Base-by-base conservation (phyloP, 2,329 filamentous ascomycete genomes). In the Fusarium luffae region DNA sequence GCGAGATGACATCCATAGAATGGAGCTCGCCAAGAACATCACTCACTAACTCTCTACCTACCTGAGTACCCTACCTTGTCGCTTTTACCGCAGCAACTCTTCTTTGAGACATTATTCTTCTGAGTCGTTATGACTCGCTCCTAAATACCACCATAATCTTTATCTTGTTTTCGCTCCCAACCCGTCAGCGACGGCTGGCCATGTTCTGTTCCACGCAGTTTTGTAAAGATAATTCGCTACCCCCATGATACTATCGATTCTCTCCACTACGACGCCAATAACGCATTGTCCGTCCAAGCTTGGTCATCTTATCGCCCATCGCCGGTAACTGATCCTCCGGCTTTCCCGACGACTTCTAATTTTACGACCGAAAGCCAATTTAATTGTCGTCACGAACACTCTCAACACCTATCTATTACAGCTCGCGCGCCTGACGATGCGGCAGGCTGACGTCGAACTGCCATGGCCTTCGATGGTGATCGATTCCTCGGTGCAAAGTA, bases 1-100 rank as follows among this genome's bases (percentile, higher is more conserved):
- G 74, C 71, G 73, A 74, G 69, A 76, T 76, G 74, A 76, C 74
- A 75, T 63, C 52, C 59, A 37, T 37, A 42, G 44, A 48, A 55
- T 55, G 46, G 57, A 54, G 57, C 51, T 61, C 67, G 73, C 71
- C 70, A 64, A 74, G 66, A 55, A 50, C 64, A 68, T 68, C 66
- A 68, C 50, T 37, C 60, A 51, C 37, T 49, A 42, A 60, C 49
- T 52, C 48, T 27, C 48, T 40, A 41, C 32, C 32, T 40, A 41
- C 18, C 23, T 41, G 34, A 37, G 34, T 37, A 37, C 34, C 34
- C 27, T 37, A 37, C 41, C n/a, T 12, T 30, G 16, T 54, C 47
- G 43, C 37, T 43, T 62, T 46, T 56, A 41, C 59, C 28, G 16
- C 32, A 60, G 34, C 55, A 61, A 52, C 64, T 67, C 55, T 55